Conservation (phyloP, 371 early-diverging fungal species). For the Lichtheimia hyalospora region DNA sequence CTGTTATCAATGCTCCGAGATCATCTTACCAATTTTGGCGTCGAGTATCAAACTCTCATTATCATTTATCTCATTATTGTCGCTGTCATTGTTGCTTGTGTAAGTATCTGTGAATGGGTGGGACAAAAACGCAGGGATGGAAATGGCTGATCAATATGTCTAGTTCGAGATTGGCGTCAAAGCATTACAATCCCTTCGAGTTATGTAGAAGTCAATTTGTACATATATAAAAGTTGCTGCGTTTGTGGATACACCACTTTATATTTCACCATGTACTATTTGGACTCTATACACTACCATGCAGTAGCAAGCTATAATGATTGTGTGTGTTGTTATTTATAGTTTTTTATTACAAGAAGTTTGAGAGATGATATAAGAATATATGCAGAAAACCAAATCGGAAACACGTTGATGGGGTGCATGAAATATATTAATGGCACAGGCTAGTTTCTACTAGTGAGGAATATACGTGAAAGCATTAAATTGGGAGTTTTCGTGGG, state of each 20-base stretch:
- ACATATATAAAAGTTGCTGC: not conserved
- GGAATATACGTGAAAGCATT: constrained; percentile 1
- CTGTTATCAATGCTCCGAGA: constrained; percentile 82
- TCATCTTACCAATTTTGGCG: constrained; percentile 64
- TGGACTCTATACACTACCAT: not conserved
- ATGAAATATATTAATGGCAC: not conserved
- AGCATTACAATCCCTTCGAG: constrained; percentile 38
- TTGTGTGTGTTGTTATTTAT: not conserved
- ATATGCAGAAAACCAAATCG: not conserved
- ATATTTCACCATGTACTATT: too few relatives aligned
- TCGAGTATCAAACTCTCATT: constrained; percentile 66
- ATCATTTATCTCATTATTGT: constrained; percentile 64
- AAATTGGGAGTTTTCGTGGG: constrained; percentile 29
- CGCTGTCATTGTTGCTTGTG: constrained; percentile 63
- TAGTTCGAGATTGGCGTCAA: constrained; percentile 57
- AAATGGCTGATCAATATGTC: not conserved
- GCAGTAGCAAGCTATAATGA: too few relatives aligned
- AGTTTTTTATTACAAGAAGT: not conserved
- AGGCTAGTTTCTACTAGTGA: not conserved
- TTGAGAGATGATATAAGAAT: not conserved
- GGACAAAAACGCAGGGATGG: too few relatives aligned
- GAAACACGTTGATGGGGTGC: not conserved
- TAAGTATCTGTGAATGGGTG: constrained; percentile 33
- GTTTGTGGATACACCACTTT: too few relatives aligned
- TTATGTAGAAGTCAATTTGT: constrained; percentile 18